A percentile compares a stretch with the other conserved stretches of the same genome.
These are phyloP conservation scores for Protea cynaroides DNA, from an alignment of 164 flowering plant species.

Conservation along the genomic window DNA sequence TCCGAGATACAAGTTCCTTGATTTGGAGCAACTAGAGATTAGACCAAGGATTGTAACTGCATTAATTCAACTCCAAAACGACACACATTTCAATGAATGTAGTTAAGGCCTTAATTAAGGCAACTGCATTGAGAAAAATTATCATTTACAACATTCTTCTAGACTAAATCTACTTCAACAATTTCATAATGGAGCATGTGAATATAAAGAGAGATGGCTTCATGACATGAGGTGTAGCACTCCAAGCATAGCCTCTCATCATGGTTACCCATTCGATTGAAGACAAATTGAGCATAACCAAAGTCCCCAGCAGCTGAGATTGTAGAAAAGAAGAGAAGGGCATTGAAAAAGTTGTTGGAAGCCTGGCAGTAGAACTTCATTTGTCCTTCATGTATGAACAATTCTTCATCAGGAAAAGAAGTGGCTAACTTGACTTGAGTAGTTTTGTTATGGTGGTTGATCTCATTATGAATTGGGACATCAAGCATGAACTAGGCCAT, in stretches of 20 bases:
- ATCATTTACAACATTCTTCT: no score
- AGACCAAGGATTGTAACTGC: conserved; percentile 11
- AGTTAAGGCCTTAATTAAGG: no score
- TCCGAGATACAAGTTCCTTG: conserved; percentile 8
- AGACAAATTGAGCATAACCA: conserved; percentile 6
- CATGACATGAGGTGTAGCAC: neutral
- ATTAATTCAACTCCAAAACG: no score
- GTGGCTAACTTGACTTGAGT: conserved; percentile 11
- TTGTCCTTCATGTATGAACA: conserved; percentile 14
- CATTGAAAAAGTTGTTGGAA: conserved; percentile 10
- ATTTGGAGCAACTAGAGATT: conserved; percentile 8
- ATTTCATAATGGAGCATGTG: conserved; percentile 6
- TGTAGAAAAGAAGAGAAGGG: conserved; percentile 7
- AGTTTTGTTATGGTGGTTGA: conserved; percentile 9
- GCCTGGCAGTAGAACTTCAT: conserved; percentile 10
- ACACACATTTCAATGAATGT: no score
- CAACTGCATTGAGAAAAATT: no score
- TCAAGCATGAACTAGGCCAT: no score
- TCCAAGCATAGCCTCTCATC: conserved; percentile 10
- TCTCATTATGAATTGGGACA: conserved; percentile 3
- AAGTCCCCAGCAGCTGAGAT: conserved; percentile 3
- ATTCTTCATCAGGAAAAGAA: conserved; percentile 13
- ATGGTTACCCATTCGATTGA: conserved; percentile 7
- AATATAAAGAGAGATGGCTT: conserved; percentile 7
- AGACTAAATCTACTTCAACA: no score